Evolutionary conservation across 2,329 filamentous ascomycete genomes (phyloP), one percentile per base, ranked within the genome.

Genomic region (Diaporthe longicolla): DNA sequence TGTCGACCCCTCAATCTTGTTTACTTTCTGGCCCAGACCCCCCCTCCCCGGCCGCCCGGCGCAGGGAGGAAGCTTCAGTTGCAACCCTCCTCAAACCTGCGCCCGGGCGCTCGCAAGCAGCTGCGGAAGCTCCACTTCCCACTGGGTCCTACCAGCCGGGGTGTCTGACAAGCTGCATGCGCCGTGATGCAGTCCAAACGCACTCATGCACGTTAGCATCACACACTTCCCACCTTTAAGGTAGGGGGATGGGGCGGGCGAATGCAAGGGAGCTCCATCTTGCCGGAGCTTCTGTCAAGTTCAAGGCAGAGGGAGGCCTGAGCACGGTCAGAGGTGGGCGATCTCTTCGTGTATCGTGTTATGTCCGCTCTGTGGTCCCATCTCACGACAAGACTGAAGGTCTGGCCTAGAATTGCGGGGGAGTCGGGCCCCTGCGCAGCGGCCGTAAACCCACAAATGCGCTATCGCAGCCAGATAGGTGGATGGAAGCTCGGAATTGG

Each of bases 1-100:
- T 19, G 19, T 37, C 35, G 43, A 48, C 55, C 73, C 71, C 70
- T 74, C 70, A 73, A 73, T 40, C 58, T 75, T 74, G 74, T 75
- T 75, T 75, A 75, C 74, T 61, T 73, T 73, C 26, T 13, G 35
- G 35, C 43, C 52, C 70, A 71, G 70, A 71, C 70, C 57, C 70
- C 70, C 54, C 35, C 15, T 45, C 61, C 55, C 8, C 26, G 40
- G n/a, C 26, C 6, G 40, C 40, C 40, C 40, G 40, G 15, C 40
- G 40, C 45, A 50, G 24, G 32, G 15, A 26, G 24, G 70, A 72
- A 58, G 50, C 32, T 69, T 48, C n/a, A 35, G 57, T 72, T 73
- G 70, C 70, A 65, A 72, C 43, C 55, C 24, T 40, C 61, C 70
- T 72, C 43, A 50, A 29, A 52, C 73, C 55, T 37, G 40, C 58